Percentiles rank a stretch among this genome's conserved stretches.
Evolutionary conservation across 2,329 filamentous ascomycete genomes (phyloP).

Genomic region (Fusarium chuoi): DNA sequence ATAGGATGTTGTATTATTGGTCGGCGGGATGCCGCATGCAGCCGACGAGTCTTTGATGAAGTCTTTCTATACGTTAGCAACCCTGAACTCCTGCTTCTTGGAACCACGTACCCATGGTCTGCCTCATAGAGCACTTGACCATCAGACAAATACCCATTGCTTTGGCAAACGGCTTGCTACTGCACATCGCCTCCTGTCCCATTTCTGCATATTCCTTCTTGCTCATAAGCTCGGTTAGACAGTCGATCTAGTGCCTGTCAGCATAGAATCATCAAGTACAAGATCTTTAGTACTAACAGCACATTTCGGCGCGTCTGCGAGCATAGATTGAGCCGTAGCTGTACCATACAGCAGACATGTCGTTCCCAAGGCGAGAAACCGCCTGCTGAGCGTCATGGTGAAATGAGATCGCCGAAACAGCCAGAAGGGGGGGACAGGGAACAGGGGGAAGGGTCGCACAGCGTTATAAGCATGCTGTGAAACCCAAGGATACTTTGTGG

Average conservation of each 20-base stretch:
- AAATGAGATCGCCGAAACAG: background rate
- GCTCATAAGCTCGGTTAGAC: background rate
- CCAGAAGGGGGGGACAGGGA: background rate
- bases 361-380: background rate
- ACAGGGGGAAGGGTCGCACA: background rate
- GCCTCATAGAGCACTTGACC: background rate
- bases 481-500: background rate
- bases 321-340: background rate
- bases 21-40: background rate
- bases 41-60: conserved; percentile 10
- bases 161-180: background rate
- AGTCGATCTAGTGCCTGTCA: background rate
- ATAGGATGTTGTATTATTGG: background rate
- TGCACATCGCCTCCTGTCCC: background rate
- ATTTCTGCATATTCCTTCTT: background rate
- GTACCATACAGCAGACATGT: background rate
- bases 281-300: background rate
- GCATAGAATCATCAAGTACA: fast-evolving
- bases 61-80: background rate
- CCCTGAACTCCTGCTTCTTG: fast-evolving
- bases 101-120: background rate
- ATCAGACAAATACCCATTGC: conserved; percentile 1
- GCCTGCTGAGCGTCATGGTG: background rate
- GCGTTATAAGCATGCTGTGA: background rate
- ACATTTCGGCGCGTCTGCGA: background rate